Percentiles rank a stretch among this genome's conserved stretches.
Conservation (phyloP, 192 early-diverging fungal genomes). For the Ramicandelaber brevisporus region DNA sequence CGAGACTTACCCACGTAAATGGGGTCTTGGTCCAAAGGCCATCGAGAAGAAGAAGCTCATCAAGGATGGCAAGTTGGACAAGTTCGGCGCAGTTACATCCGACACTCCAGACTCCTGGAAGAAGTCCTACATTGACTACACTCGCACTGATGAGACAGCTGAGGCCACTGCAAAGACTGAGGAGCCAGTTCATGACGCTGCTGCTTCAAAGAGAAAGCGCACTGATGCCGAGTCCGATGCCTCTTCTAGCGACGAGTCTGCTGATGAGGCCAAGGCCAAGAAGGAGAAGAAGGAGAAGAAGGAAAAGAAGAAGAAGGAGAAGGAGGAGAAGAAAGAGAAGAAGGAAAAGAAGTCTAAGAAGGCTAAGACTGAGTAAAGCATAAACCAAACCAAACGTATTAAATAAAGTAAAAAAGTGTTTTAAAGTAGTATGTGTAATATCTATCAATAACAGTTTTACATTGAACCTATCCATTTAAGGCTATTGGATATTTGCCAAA, state of each 20-base stretch:
- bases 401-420: too few relatives aligned
- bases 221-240: constrained; percentile 1
- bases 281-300: not conserved
- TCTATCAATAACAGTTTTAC: too few relatives aligned
- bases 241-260: not conserved
- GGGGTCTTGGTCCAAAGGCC: constrained; percentile 92
- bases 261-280: not conserved
- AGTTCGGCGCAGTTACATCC: constrained; percentile 79
- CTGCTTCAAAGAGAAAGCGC: not conserved
- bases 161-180: constrained; percentile 3
- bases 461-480: too few relatives aligned
- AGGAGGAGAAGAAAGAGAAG: not conserved
- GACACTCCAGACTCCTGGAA: constrained; percentile 65
- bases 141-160: constrained; percentile 9
- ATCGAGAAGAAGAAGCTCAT: constrained; percentile 95
- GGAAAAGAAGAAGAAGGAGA: not conserved
- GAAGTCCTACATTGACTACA: constrained; percentile 46
- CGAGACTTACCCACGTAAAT: constrained; percentile 93
- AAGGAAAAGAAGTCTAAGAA: not conserved
- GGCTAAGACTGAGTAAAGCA: not conserved
- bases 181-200: not conserved
- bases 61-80: constrained; percentile 95
- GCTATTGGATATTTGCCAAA: too few relatives aligned
- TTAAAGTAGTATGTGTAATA: too few relatives aligned
- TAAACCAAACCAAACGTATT: not conserved